These are phyloP conservation scores for Ceratocystis variospora DNA, from an alignment of 2,329 filamentous ascomycete species.

Conservation along the genomic window DNA sequence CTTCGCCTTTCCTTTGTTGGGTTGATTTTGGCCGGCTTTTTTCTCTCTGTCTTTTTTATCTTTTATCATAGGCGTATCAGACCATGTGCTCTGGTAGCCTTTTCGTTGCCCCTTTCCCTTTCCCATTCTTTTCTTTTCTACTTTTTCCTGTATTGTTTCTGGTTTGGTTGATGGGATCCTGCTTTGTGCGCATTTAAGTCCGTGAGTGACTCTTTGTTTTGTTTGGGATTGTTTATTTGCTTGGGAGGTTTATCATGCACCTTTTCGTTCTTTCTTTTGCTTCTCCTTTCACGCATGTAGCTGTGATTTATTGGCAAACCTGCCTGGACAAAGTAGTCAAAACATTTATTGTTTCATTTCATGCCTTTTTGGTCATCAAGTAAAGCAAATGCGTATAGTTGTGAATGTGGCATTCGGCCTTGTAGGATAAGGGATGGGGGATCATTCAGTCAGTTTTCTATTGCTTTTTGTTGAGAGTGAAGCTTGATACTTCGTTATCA, in stretches of 20 bases:
- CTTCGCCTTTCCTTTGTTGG: slow-evolving; percentile 1
- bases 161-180: background rate
- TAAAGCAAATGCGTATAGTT: background rate
- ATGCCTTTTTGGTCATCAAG: background rate
- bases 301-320: background rate
- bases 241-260: too few relatives aligned
- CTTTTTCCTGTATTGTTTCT: background rate
- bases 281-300: background rate
- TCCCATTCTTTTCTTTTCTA: background rate
- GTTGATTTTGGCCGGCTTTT: background rate
- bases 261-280: too few relatives aligned
- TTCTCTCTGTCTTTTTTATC: slow-evolving; percentile 1
- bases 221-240: background rate
- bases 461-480: background rate
- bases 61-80: background rate
- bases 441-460: background rate
- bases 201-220: background rate
- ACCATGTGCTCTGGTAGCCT: background rate
- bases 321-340: background rate
- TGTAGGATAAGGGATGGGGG: background rate
- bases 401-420: background rate
- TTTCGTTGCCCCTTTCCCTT: background rate
- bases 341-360: background rate
- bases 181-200: background rate
- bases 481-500: background rate